These are phyloP conservation scores for Stenogyne calaminthoides DNA, from an alignment of 305 asterid genomes.

Conservation along the genomic window DNA sequence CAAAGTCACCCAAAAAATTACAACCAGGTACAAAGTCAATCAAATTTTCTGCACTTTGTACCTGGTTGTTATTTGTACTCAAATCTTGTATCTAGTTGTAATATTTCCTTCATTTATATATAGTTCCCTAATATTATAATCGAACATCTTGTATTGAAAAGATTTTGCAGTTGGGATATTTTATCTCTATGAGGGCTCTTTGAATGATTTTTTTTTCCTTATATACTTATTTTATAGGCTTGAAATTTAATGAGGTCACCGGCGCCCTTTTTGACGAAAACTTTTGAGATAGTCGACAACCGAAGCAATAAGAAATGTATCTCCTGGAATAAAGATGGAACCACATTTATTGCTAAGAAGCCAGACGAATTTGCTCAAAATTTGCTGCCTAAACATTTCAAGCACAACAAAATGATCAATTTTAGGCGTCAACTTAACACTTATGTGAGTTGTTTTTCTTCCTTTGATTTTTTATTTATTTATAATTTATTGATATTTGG, in stretches of 20 bases:
- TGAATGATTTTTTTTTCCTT: no score
- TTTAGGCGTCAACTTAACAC: constrained; percentile 61
- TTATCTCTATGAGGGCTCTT: no score
- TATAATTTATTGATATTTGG: not conserved
- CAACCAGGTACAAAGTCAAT: no score
- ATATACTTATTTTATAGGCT: no score
- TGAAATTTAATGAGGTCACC: constrained; percentile 46
- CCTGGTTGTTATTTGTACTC: no score
- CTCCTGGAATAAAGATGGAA: constrained; percentile 62
- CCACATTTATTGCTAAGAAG: constrained; percentile 55
- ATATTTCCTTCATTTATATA: no score
- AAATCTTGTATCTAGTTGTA: no score
- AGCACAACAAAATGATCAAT: constrained; percentile 60
- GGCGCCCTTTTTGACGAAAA: constrained; percentile 62
- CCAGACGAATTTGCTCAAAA: constrained; percentile 60
- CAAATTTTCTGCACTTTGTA: no score
- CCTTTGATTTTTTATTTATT: not conserved
- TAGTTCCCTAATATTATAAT: no score
- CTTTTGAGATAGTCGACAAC: constrained; percentile 54
- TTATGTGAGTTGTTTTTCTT: constrained; percentile 36
- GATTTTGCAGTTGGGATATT: no score
- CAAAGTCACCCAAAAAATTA: no score
- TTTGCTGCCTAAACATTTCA: constrained; percentile 54
- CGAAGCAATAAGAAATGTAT: constrained; percentile 45
- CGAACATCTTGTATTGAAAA: no score